A percentile compares a stretch with the other conserved stretches of the same genome.
Conservation (phyloP, 1,284 basidiomycete genomes). For the Caloboletus firmus region DNA sequence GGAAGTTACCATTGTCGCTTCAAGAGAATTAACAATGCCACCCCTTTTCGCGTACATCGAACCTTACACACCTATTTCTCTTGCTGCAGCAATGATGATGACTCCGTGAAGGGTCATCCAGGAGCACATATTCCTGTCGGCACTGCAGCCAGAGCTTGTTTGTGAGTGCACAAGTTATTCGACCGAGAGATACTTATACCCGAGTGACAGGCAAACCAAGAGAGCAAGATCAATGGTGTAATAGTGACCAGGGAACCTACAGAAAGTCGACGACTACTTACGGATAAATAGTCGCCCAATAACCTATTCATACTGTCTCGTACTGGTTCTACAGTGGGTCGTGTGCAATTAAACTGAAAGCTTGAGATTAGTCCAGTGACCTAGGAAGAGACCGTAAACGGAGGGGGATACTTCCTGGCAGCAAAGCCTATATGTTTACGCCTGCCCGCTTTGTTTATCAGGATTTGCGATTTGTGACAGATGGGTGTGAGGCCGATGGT, state of each 20-base stretch:
- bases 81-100: background rate
- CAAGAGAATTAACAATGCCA: background rate
- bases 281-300: background rate
- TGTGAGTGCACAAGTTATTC: background rate
- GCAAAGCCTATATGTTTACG: too few relatives aligned
- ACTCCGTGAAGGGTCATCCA: slow-evolving; percentile 8
- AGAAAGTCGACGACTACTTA: background rate
- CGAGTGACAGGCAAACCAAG: slow-evolving; percentile 11
- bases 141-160: slow-evolving; percentile 2
- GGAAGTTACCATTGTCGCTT: slow-evolving; percentile 9
- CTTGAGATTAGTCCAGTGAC: background rate
- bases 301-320: background rate
- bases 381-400: background rate
- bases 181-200: slow-evolving; percentile 5
- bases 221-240: slow-evolving; percentile 5
- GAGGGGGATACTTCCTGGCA: too few relatives aligned
- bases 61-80: slow-evolving; percentile 3
- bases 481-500: too few relatives aligned
- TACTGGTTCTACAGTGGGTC: background rate
- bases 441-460: too few relatives aligned
- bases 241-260: slow-evolving; percentile 6
- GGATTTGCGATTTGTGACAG: too few relatives aligned
- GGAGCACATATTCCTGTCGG: slow-evolving; percentile 8
- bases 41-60: background rate
- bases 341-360: background rate